phyloP scores from a whole-genome alignment of 768 basidiomycete genomes.

The Russula lepida region DNA sequence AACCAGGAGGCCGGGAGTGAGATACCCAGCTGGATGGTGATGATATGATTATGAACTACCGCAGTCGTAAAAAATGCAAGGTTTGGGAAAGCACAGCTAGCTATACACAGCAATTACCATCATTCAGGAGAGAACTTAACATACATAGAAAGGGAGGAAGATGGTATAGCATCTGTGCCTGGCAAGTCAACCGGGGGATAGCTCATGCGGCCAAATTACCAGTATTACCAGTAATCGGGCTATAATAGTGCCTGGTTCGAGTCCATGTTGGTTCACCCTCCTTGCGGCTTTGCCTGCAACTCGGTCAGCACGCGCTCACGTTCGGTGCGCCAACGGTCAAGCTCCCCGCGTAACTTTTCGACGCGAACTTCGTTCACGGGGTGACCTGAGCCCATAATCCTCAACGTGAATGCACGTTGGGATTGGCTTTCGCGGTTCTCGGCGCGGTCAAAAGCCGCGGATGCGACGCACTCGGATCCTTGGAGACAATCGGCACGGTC shows the following conservation, averaged over 20 bases:
- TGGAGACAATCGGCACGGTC: slow-evolving; percentile 34
- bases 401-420: slow-evolving; percentile 28
- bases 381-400: slow-evolving; percentile 52
- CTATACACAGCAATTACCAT: slow-evolving; percentile 14
- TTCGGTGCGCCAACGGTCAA: slow-evolving; percentile 61
- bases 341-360: slow-evolving; percentile 52
- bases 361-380: slow-evolving; percentile 62
- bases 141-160: not conserved
- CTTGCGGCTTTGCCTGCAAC: slow-evolving; percentile 6
- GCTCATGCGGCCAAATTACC: not conserved
- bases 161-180: not conserved
- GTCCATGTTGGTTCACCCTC: not conserved
- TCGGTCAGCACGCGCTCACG: slow-evolving; percentile 25
- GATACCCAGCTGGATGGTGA: not conserved
- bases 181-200: not conserved
- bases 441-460: slow-evolving; percentile 23
- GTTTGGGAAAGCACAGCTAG: not conserved
- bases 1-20: not conserved
- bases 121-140: not conserved
- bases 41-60: not conserved
- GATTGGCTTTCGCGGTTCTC: slow-evolving; percentile 22
- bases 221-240: not conserved
- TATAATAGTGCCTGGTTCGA: not conserved
- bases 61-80: not conserved
- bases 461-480: slow-evolving; percentile 36